phyloP scores from a whole-genome alignment of 2,329 filamentous ascomycete species.

The Tolypocladium paradoxum region DNA sequence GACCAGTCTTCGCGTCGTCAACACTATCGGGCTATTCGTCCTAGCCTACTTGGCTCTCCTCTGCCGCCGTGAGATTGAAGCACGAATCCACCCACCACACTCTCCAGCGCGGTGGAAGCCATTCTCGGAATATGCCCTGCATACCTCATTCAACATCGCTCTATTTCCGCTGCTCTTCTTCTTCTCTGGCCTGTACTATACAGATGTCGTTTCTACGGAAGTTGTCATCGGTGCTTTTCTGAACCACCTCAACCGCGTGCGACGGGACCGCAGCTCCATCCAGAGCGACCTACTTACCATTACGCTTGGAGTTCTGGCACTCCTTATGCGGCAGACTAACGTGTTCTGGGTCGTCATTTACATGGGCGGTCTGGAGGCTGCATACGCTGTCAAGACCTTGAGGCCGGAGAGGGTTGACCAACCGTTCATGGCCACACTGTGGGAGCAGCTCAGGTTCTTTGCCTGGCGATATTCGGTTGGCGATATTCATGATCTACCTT shows the following conservation, averaged over 20 bases:
- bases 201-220: constrained; percentile 74
- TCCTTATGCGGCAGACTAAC: constrained; percentile 87
- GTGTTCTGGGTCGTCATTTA: constrained; percentile 88
- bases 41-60: constrained; percentile 35
- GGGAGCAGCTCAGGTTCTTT: constrained; percentile 26
- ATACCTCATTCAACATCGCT: constrained; percentile 67
- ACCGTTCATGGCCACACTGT: constrained; percentile 19
- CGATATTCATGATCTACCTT: constrained; percentile 42
- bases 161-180: constrained; percentile 90
- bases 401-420: constrained; percentile 18
- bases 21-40: constrained; percentile 27
- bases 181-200: constrained; percentile 93
- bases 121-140: constrained; percentile 33
- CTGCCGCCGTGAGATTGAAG: constrained; percentile 42
- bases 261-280: constrained; percentile 17
- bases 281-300: constrained; percentile 34
- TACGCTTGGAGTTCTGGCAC: constrained; percentile 49
- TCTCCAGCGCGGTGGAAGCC: constrained; percentile 6
- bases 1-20: constrained; percentile 35
- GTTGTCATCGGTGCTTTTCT: constrained; percentile 62
- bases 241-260: constrained; percentile 37
- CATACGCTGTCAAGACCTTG: constrained; percentile 39
- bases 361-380: constrained; percentile 50
- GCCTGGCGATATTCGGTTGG: constrained; percentile 35
- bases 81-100: constrained; percentile 20